phyloP scores from a whole-genome alignment of 306 rosid species.

The Vachellia pachyceras region DNA sequence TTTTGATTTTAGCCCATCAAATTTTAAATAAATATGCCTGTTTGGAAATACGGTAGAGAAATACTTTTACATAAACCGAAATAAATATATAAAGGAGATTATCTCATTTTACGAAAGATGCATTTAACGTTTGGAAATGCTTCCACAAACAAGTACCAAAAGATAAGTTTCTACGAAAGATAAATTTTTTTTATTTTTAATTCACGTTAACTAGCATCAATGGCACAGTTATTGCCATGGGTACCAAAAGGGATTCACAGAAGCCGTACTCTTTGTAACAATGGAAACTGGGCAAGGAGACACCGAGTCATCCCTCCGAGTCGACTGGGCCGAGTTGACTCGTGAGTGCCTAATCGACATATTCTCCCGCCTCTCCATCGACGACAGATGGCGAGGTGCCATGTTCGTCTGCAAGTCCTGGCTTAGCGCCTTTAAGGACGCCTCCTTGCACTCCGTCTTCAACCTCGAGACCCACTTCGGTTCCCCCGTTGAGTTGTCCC shows the following conservation, averaged over 20 bases:
- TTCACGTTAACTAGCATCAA: too few species aligned
- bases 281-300: slow-evolving; percentile 41
- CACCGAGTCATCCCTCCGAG: slow-evolving; percentile 29
- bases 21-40: too few species aligned
- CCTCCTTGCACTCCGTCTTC: slow-evolving; percentile 66
- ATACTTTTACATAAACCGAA: too few species aligned
- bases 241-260: background rate
- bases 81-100: too few species aligned
- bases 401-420: slow-evolving; percentile 82
- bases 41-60: too few species aligned
- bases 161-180: too few species aligned
- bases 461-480: slow-evolving; percentile 64
- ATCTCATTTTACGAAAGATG: too few species aligned
- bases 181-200: too few species aligned
- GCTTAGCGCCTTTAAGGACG: slow-evolving; percentile 68
- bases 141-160: too few species aligned
- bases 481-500: slow-evolving; percentile 51
- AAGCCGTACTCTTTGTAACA: background rate
- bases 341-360: slow-evolving; percentile 74
- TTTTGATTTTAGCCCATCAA: too few species aligned
- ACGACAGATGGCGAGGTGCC: slow-evolving; percentile 75
- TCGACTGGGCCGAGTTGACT: slow-evolving; percentile 82
- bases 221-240: too few species aligned
- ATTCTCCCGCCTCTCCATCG: slow-evolving; percentile 67
- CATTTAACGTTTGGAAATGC: too few species aligned